Percentiles rank a stretch among this genome's conserved stretches.
Conservation (phyloP, 768 basidiomycete genomes). For the Hydnum rufescens region DNA sequence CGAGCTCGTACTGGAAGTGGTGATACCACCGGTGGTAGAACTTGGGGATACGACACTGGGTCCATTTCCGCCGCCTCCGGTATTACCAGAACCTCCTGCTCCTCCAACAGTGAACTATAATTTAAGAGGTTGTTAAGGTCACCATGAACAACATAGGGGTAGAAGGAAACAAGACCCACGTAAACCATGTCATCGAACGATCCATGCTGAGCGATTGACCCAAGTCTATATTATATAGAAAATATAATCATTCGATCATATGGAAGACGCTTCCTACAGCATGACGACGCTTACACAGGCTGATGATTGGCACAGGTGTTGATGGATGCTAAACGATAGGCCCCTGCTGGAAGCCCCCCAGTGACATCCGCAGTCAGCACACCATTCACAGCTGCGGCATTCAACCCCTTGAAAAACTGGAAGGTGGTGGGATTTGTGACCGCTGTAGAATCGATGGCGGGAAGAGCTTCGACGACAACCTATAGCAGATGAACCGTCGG, state of each 20-base stretch:
- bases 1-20: too few species aligned
- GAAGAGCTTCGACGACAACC: conserved; percentile 18
- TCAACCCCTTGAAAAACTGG: conserved; percentile 15
- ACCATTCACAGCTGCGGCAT: conserved; percentile 15
- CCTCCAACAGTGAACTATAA: too few species aligned
- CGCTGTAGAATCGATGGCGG: conserved; percentile 14
- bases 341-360: conserved; percentile 19
- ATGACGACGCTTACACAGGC: conserved; percentile 6
- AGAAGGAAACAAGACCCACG: conserved; percentile 7
- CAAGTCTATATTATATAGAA: conserved; percentile 3
- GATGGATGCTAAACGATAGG: conserved; percentile 13
- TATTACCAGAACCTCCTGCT: too few species aligned
- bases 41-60: too few species aligned
- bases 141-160: too few species aligned
- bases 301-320: conserved; percentile 15
- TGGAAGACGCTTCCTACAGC: not conserved
- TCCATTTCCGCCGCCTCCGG: too few species aligned
- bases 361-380: conserved; percentile 16
- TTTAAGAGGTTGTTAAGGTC: too few species aligned
- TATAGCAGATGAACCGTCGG: too few species aligned
- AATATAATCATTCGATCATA: not conserved
- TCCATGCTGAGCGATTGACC: conserved; percentile 14
- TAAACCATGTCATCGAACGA: conserved; percentile 13
- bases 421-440: conserved; percentile 16
- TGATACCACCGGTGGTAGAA: too few species aligned